phyloP scores from a whole-genome alignment of 148 eudicot genomes.

The Diospyros lotus region DNA sequence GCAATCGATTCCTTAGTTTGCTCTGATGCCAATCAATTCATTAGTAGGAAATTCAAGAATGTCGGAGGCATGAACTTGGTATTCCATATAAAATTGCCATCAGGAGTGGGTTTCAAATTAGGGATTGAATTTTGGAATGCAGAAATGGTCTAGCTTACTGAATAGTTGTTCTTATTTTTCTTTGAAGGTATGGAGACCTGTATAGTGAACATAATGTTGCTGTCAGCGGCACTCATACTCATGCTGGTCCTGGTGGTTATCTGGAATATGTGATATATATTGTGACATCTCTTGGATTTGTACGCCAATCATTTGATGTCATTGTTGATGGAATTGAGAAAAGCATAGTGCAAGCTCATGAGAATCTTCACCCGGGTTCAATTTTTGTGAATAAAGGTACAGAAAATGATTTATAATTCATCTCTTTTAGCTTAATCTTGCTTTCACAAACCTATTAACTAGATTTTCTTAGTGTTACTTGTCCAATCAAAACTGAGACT shows the following conservation, averaged over 20 bases:
- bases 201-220: slow-evolving; percentile 90
- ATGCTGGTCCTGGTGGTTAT: slow-evolving; percentile 98
- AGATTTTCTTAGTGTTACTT: neutral
- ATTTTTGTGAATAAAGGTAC: slow-evolving; percentile 77
- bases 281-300: slow-evolving; percentile 90
- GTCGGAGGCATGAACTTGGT: neutral
- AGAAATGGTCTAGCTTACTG: neutral
- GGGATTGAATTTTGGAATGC: neutral
- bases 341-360: slow-evolving; percentile 79
- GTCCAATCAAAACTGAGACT: neutral
- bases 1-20: too few species aligned
- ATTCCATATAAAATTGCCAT: neutral
- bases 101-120: slow-evolving; percentile 5
- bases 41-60: neutral
- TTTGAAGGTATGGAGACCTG: slow-evolving; percentile 76
- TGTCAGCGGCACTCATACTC: slow-evolving; percentile 94
- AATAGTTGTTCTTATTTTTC: neutral
- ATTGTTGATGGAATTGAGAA: slow-evolving; percentile 90
- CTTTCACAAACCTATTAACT: neutral
- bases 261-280: slow-evolving; percentile 83
- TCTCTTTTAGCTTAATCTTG: neutral
- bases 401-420: neutral
- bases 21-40: neutral
- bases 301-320: slow-evolving; percentile 86
- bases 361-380: slow-evolving; percentile 86